Conservation (phyloP, 1,139 yeast species). For the Saccharomycopsis phalli region DNA sequence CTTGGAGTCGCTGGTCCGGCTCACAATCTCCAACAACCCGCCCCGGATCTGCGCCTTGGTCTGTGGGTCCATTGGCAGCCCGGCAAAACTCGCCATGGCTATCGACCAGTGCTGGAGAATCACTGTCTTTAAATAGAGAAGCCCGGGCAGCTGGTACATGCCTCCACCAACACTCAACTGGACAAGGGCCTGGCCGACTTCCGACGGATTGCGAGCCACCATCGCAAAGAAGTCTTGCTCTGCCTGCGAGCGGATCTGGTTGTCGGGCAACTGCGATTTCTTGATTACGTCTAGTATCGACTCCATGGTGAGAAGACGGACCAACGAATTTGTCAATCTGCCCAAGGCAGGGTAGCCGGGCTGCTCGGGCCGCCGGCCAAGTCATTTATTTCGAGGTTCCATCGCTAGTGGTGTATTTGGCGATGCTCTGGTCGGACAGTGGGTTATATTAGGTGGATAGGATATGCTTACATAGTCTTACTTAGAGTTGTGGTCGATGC, state of each 20-base stretch:
- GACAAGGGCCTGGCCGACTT: constrained; percentile 25
- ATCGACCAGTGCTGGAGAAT: constrained; percentile 79
- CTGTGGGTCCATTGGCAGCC: constrained; percentile 52
- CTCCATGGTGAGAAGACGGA: too few relatives aligned
- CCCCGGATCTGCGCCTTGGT: constrained; percentile 43
- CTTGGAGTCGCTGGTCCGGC: constrained; percentile 46
- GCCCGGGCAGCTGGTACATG: constrained; percentile 49
- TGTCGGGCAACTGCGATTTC: constrained; percentile 28
- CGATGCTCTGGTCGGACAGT: too few relatives aligned
- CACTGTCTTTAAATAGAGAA: constrained; percentile 59
- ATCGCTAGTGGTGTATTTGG: too few relatives aligned
- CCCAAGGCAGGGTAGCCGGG: too few relatives aligned
- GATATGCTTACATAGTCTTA: too few relatives aligned
- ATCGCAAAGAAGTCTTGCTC: constrained; percentile 26
- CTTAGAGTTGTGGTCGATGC: too few relatives aligned
- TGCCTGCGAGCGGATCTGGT: constrained; percentile 27
- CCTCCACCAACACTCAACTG: constrained; percentile 23
- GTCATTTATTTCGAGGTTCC: too few relatives aligned
- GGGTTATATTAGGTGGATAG: too few relatives aligned
- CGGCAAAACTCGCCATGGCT: constrained; percentile 68
- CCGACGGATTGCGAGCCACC: constrained; percentile 28
- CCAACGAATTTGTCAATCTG: too few relatives aligned
- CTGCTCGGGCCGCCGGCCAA: too few relatives aligned
- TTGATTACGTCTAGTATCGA: constrained; percentile 18
- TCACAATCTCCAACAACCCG: constrained; percentile 43